These are phyloP conservation scores for Hypoxylon intermedium DNA, from an alignment of 495 filamentous ascomycete genomes.

Conservation along the genomic window DNA sequence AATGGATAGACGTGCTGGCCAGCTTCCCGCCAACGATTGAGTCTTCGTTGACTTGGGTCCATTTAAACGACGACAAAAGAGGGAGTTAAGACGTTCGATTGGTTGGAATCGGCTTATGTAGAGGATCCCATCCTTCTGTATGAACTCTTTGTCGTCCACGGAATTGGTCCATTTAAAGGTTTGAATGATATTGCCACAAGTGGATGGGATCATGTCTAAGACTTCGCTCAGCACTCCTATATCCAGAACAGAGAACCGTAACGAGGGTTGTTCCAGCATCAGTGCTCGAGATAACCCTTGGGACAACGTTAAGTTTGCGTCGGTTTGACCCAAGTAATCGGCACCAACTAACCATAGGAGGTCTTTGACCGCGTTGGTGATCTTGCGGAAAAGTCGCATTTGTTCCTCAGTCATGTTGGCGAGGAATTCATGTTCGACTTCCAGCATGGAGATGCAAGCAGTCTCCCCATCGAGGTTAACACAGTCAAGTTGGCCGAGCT, in stretches of 20 bases:
- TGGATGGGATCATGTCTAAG: too few relatives aligned
- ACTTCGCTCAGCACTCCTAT: constrained; percentile 2
- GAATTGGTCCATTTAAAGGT: not conserved
- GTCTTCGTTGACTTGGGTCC: not conserved
- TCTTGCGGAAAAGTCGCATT: constrained; percentile 37
- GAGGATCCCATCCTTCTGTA: constrained; percentile 26
- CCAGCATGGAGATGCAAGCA: constrained; percentile 34
- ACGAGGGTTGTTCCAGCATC: constrained; percentile 49
- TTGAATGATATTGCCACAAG: not conserved
- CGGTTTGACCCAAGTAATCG: constrained; percentile 22
- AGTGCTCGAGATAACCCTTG: constrained; percentile 46
- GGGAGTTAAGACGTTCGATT: constrained; percentile 29
- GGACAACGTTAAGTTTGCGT: constrained; percentile 42
- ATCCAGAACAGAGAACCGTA: constrained; percentile 39
- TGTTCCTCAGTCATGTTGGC: constrained; percentile 38
- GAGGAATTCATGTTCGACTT: constrained; percentile 41
- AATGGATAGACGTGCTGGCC: constrained; percentile 22
- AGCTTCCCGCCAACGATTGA: constrained; percentile 15
- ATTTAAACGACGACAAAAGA: constrained; percentile 22
- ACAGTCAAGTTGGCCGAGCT: not conserved
- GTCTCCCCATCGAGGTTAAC: constrained; percentile 16
- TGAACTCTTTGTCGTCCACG: constrained; percentile 20
- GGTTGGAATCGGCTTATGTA: constrained; percentile 42
- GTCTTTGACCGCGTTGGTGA: constrained; percentile 41
- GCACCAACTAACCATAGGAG: constrained; percentile 47